A percentile compares a stretch with the other conserved stretches of the same genome.
Conservation (phyloP, 2,329 filamentous ascomycete species). For the Diatrype stigma region DNA sequence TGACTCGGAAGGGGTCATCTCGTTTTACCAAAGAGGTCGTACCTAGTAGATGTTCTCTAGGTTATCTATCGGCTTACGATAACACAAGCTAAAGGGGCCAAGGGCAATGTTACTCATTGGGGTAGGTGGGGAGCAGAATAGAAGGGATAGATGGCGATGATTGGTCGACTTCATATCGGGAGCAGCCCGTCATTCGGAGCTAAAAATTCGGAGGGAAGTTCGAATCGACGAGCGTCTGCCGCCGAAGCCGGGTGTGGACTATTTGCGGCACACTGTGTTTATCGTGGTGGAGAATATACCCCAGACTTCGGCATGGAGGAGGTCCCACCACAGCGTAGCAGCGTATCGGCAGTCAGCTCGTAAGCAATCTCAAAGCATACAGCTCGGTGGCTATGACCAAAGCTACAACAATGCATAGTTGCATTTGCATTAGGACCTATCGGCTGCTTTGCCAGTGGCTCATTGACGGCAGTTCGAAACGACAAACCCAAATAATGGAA, state of each 20-base stretch:
- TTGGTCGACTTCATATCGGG: conserved; percentile 5
- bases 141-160: conserved; percentile 1
- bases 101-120: no score
- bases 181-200: conserved; percentile 4
- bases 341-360: not conserved
- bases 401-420: not conserved
- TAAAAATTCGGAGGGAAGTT: conserved; percentile 10
- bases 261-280: conserved; percentile 8
- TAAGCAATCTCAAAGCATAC: conserved; percentile 1
- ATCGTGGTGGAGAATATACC: not conserved
- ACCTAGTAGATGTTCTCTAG: no score
- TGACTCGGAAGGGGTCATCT: no score
- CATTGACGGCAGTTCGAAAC: conserved; percentile 12
- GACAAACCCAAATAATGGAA: conserved; percentile 4
- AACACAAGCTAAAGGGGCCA: no score
- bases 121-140: not conserved
- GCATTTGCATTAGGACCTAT: not conserved
- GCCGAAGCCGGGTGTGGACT: conserved; percentile 3
- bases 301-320: no score
- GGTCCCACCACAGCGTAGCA: no score
- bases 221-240: conserved; percentile 16
- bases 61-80: no score
- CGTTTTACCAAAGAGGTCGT: no score
- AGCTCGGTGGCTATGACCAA: conserved; percentile 1
- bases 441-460: conserved; percentile 7